phyloP scores from a whole-genome alignment of 495 filamentous ascomycete genomes.

The Penicillium angulare region DNA sequence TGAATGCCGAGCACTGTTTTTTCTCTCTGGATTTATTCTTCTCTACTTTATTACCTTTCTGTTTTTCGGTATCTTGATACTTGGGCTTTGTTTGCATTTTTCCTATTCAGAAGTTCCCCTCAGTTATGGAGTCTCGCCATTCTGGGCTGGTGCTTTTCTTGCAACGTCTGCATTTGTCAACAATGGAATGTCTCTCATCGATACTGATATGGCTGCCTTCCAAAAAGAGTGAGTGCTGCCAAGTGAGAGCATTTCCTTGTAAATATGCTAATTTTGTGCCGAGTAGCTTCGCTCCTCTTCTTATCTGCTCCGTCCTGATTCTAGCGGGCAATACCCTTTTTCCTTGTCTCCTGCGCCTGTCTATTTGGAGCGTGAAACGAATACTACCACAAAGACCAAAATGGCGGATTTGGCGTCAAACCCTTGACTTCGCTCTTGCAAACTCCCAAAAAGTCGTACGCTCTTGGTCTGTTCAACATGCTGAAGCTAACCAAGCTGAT shows the following conservation, averaged over 20 bases:
- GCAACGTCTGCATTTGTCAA: slow-evolving; percentile 74
- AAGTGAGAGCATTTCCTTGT: neutral
- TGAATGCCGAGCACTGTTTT: slow-evolving; percentile 69
- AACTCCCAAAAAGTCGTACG: slow-evolving; percentile 71
- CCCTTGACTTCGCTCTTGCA: slow-evolving; percentile 68
- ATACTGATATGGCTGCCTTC: slow-evolving; percentile 66
- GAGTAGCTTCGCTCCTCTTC: slow-evolving; percentile 57
- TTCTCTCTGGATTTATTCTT: slow-evolving; percentile 66
- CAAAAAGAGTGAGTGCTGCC: slow-evolving; percentile 28
- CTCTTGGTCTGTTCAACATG: too few species aligned
- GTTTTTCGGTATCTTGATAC: slow-evolving; percentile 62
- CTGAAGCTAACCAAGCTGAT: slow-evolving; percentile 1
- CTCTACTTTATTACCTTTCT: slow-evolving; percentile 73
- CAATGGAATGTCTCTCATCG: slow-evolving; percentile 80
- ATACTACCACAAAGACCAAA: slow-evolving; percentile 39
- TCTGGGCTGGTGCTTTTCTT: slow-evolving; percentile 44
- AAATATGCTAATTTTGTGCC: slow-evolving; percentile 1
- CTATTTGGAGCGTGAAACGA: slow-evolving; percentile 59
- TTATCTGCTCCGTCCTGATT: slow-evolving; percentile 71
- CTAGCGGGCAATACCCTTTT: slow-evolving; percentile 80
- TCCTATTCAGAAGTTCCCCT: slow-evolving; percentile 55
- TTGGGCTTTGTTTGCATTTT: slow-evolving; percentile 67
- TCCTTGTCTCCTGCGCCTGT: slow-evolving; percentile 70
- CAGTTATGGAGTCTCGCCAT: slow-evolving; percentile 66
- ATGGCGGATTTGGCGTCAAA: slow-evolving; percentile 51